phyloP scores from a whole-genome alignment of 306 rosid species.

The Dryas octopetala region DNA sequence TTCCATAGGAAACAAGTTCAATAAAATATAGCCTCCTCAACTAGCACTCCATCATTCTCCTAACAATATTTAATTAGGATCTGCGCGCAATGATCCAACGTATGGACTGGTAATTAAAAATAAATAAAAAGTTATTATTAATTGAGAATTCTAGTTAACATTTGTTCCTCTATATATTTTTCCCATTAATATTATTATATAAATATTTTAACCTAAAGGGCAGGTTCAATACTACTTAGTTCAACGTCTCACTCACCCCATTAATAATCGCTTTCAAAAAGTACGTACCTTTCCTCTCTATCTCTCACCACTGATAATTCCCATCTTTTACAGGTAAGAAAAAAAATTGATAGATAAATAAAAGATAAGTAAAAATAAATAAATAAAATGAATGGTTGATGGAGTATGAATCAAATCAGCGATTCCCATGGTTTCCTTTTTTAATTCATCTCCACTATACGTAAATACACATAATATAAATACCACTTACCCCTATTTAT shows the following conservation, averaged over 20 bases:
- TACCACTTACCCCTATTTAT: not conserved
- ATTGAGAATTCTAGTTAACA: not conserved
- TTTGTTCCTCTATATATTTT: not conserved
- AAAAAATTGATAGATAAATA: not conserved
- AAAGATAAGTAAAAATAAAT: not conserved
- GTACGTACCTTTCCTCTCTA: conserved; percentile 28
- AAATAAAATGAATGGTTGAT: conserved; percentile 22
- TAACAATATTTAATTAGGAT: too few species aligned
- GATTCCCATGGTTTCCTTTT: conserved; percentile 31
- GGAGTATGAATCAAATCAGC: conserved; percentile 27
- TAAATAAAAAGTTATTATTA: not conserved
- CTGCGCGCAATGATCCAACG: too few species aligned
- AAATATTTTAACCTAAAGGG: conserved; percentile 12
- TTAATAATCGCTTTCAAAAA: conserved; percentile 51
- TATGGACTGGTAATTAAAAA: too few species aligned
- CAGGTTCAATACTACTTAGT: conserved; percentile 27
- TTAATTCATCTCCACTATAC: conserved; percentile 35
- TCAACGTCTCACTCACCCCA: conserved; percentile 56
- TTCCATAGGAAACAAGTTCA: too few species aligned
- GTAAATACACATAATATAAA: not conserved
- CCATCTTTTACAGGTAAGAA: conserved; percentile 17
- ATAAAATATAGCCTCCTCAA: too few species aligned
- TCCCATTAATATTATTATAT: not conserved
- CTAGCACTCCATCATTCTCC: too few species aligned
- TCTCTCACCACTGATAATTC: conserved; percentile 32